Evolutionary conservation across 345 rosid species (phyloP).

Genomic region (Lenwebbia sp.): DNA sequence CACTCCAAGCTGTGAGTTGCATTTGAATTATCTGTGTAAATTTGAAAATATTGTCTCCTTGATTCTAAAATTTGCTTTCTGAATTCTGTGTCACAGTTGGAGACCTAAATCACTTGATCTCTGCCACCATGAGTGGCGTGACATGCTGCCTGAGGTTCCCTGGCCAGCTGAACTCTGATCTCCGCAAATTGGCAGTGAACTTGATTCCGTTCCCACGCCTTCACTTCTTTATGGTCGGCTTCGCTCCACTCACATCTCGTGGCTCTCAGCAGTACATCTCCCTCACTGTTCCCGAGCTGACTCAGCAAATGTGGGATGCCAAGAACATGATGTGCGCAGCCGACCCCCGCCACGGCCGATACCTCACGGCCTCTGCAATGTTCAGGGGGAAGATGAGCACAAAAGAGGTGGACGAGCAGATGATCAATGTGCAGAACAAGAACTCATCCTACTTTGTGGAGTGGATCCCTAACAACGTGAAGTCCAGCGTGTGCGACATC

Average conservation of each 20-base stretch:
- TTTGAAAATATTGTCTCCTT: neutral
- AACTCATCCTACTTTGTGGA: conserved; percentile 94
- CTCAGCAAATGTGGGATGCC: conserved; percentile 90
- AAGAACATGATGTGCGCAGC: conserved; percentile 99
- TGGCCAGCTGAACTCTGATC: conserved; percentile 93
- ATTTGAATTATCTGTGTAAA: neutral
- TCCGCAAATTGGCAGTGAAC: conserved; percentile 89
- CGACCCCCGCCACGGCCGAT: conserved; percentile 95
- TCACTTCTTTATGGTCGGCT: conserved; percentile 98
- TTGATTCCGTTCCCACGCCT: conserved; percentile 96
- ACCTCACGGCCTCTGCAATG: conserved; percentile 96
- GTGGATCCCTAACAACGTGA: conserved; percentile 81
- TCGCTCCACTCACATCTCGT: conserved; percentile 55
- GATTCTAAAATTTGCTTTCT: neutral
- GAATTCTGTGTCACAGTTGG: conserved; percentile 48
- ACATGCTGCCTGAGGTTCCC: conserved; percentile 98
- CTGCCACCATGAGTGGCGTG: conserved; percentile 95
- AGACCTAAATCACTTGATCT: conserved; percentile 90
- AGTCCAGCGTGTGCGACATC: conserved; percentile 50
- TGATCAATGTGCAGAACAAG: conserved; percentile 92
- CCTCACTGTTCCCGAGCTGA: conserved; percentile 43
- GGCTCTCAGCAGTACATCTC: conserved; percentile 44
- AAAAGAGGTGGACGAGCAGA: conserved; percentile 94
- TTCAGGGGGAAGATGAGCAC: conserved; percentile 98
- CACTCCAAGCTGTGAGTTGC: conserved; percentile 84